Percentiles rank a stretch among this genome's conserved stretches.
Evolutionary conservation across 257 asterid genomes (phyloP).

Genomic region (Gardenia jasminoides): DNA sequence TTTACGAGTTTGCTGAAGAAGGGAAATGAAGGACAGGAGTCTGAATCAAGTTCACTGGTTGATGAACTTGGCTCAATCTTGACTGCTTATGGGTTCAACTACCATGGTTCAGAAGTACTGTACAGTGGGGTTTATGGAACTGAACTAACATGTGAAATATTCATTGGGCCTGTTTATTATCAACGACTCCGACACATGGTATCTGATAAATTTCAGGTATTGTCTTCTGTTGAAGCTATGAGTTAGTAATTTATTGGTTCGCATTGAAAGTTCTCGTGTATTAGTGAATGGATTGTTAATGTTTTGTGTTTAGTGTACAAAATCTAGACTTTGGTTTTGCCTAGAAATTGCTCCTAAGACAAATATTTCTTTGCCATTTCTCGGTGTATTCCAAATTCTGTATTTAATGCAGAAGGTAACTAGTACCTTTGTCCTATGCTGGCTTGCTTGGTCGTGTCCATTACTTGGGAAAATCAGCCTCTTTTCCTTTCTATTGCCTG

Average conservation of each 20-base stretch:
- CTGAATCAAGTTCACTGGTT: constrained; percentile 56
- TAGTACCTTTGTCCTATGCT: background rate
- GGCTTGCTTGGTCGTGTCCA: background rate
- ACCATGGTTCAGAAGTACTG: constrained; percentile 84
- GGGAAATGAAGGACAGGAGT: constrained; percentile 35
- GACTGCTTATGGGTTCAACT: constrained; percentile 70
- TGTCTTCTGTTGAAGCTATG: background rate
- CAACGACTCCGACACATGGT: constrained; percentile 99
- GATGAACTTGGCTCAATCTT: constrained; percentile 83
- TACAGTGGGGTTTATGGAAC: constrained; percentile 93
- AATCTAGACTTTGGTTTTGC: no score
- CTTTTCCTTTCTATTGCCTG: background rate
- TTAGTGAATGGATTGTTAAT: background rate
- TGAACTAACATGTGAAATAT: constrained; percentile 85
- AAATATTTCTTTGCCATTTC: no score
- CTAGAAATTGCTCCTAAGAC: background rate
- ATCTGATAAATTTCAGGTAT: constrained; percentile 93
- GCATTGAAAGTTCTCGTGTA: background rate
- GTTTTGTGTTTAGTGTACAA: background rate
- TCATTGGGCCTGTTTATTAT: constrained; percentile 95
- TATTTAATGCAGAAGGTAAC: background rate
- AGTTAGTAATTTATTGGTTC: background rate
- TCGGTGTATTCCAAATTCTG: background rate
- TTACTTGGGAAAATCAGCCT: background rate
- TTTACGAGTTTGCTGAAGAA: constrained; percentile 55